Evolutionary conservation across 148 eudicot genomes (phyloP), one percentile per base, ranked within the genome.

Genomic region (Silene latifolia): DNA sequence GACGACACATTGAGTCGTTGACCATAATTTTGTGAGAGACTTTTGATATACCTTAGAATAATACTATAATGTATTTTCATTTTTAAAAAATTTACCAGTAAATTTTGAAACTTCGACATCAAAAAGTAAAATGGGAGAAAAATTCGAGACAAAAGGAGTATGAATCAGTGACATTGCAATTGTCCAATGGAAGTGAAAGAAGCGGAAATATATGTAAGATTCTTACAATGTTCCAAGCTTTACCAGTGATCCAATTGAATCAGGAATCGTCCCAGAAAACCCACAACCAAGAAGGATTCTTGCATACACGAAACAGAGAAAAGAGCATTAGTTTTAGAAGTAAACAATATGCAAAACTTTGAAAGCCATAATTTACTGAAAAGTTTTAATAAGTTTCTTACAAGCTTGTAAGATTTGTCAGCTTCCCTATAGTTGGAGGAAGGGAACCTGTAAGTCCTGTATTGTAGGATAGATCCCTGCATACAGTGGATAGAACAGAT

Each of bases 391-490:
- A 39, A 39, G 19, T 68, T 69, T 47, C 97, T 94, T 84, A 91
- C 98, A 91, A 76, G 58, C 35, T 79, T 19, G 80, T 51, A 71
- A 94, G 86, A 29, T 85, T 83, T 77, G 80, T 73, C 78, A 94
- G 67, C 63, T 83, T 82, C 61, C 89, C 90, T 25, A 94, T 89
- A 59, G 86, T 71, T 69, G 81, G 14, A 20, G 98, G 98, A 83
- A 94, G 86, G 81, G 77, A 68, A 58, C 90, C 98, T 71, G 78
- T 87, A 23, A 94, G 85, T 21, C 88, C 90, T 78, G 42, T 78
- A 69, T 94, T 94, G 82, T 87, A 85, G 19, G 98, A 94, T 35
- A 94, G 86, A 84, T 94, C 98, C 86, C 98, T 93, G 75, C 63
- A 87, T 15, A 42, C 60, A 62, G 67, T 20, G 35, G 17, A 25